phyloP scores from a whole-genome alignment of 2,329 filamentous ascomycete species.

The Fusarium pininemorale region DNA sequence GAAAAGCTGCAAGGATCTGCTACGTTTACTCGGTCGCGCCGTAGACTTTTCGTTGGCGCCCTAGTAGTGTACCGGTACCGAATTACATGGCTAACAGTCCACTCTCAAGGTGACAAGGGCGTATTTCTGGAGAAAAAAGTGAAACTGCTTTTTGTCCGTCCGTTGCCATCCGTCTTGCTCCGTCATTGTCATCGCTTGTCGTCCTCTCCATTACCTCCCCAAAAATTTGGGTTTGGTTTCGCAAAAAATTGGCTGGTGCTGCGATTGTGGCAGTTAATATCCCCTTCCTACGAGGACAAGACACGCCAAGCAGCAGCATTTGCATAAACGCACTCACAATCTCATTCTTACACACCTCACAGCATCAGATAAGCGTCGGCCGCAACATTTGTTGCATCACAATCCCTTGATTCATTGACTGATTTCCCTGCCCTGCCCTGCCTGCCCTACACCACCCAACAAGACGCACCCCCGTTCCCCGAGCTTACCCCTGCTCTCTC shows the following conservation, averaged over 20 bases:
- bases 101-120: slow-evolving; percentile 29
- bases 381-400: slow-evolving; percentile 20
- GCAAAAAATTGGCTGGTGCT: slow-evolving; percentile 8
- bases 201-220: slow-evolving; percentile 19
- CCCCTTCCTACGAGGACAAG: not conserved
- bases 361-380: slow-evolving; percentile 20
- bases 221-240: slow-evolving; percentile 13
- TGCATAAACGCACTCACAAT: not conserved
- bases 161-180: slow-evolving; percentile 26
- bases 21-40: slow-evolving; percentile 39
- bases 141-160: slow-evolving; percentile 31
- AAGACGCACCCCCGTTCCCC: slow-evolving; percentile 20
- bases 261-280: not conserved
- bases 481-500: slow-evolving; percentile 29
- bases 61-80: slow-evolving; percentile 15
- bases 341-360: slow-evolving; percentile 2
- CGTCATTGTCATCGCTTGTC: slow-evolving; percentile 1
- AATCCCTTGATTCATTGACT: slow-evolving; percentile 27
- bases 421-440: slow-evolving; percentile 15
- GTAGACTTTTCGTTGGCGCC: slow-evolving; percentile 39
- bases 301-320: not conserved
- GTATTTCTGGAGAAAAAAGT: slow-evolving; percentile 24
- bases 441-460: slow-evolving; percentile 29
- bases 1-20: slow-evolving; percentile 37
- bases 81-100: slow-evolving; percentile 27